Percentiles rank a stretch among this genome's conserved stretches.
phyloP scores from a whole-genome alignment of 1,284 basidiomycete species.

The Ceratobasidium sp. region DNA sequence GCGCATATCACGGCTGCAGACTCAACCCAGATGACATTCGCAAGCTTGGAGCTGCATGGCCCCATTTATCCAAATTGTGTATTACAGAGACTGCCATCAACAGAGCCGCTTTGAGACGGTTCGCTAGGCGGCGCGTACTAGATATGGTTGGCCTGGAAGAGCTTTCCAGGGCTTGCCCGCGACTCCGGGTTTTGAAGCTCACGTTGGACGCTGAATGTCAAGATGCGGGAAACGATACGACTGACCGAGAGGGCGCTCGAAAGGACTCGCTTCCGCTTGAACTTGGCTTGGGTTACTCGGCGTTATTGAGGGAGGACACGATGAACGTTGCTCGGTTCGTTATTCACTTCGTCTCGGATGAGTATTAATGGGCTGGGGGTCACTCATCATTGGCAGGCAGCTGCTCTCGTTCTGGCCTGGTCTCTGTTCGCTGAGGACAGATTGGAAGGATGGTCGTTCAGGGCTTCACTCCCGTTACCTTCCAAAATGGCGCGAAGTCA shows the following conservation, averaged over 20 bases:
- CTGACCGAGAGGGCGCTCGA: background rate
- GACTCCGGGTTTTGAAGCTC: background rate
- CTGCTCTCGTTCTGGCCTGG: slow-evolving; percentile 15
- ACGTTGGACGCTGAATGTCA: slow-evolving; percentile 3
- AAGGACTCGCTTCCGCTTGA: slow-evolving; percentile 1
- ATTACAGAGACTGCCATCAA: slow-evolving; percentile 17
- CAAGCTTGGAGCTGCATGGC: slow-evolving; percentile 7
- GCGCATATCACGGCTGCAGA: slow-evolving; percentile 1
- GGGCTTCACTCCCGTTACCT: slow-evolving; percentile 1
- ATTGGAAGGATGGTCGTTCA: slow-evolving; percentile 15
- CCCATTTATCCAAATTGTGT: slow-evolving; percentile 3
- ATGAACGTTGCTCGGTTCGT: slow-evolving; percentile 10
- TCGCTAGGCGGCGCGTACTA: background rate
- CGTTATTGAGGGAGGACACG: slow-evolving; percentile 1
- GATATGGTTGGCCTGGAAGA: slow-evolving; percentile 19
- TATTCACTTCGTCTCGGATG: background rate
- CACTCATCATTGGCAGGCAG: background rate
- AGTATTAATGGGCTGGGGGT: background rate
- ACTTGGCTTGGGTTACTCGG: slow-evolving; percentile 20
- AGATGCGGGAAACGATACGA: background rate
- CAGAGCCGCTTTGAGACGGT: slow-evolving; percentile 6
- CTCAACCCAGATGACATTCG: background rate
- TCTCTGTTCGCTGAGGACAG: slow-evolving; percentile 6
- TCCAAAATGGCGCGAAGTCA: slow-evolving; percentile 18
- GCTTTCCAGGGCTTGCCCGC: background rate